These are phyloP conservation scores for Aphanomyces astaci DNA, from an alignment of 352 stramenopile species.

Conservation along the genomic window DNA sequence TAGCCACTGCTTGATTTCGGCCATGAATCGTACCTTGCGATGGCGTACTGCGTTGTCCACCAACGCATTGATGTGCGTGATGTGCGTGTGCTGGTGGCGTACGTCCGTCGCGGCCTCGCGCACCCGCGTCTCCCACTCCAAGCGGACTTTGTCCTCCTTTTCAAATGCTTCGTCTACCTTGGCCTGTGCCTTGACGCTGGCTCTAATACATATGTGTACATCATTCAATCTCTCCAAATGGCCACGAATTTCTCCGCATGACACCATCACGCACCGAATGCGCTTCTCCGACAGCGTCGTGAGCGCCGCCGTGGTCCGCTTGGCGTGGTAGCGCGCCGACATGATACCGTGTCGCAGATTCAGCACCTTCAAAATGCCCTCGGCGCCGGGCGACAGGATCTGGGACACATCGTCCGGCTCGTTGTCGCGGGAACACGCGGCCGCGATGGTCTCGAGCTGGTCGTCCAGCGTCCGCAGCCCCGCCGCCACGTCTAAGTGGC, in stretches of 20 bases:
- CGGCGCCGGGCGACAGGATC: conserved; percentile 41
- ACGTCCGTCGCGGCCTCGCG: conserved; percentile 49
- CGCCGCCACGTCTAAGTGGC: conserved; percentile 25
- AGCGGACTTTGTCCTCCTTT: conserved; percentile 1
- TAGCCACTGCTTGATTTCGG: too few relatives aligned
- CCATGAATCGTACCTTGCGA: conserved; percentile 43
- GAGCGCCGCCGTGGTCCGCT: conserved; percentile 46
- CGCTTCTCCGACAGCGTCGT: conserved; percentile 49
- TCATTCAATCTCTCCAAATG: too few relatives aligned
- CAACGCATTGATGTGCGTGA: conserved; percentile 47
- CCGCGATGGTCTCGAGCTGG: not conserved
- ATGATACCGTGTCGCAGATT: conserved; percentile 68
- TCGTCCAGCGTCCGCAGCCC: conserved; percentile 2
- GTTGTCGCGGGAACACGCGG: conserved; percentile 1
- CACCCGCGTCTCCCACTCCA: conserved; percentile 35
- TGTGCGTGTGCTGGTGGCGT: conserved; percentile 41
- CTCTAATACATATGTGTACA: not conserved
- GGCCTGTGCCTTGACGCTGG: not conserved
- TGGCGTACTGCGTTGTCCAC: conserved; percentile 57
- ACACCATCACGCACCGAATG: conserved; percentile 24
- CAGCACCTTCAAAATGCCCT: conserved; percentile 60
- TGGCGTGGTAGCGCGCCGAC: conserved; percentile 54
- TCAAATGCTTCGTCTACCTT: conserved; percentile 2
- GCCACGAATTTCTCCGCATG: not conserved
- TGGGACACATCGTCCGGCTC: conserved; percentile 4